Evolutionary conservation across 2,329 filamentous ascomycete genomes (phyloP).

Genomic region (Geoglossum cookeanum): DNA sequence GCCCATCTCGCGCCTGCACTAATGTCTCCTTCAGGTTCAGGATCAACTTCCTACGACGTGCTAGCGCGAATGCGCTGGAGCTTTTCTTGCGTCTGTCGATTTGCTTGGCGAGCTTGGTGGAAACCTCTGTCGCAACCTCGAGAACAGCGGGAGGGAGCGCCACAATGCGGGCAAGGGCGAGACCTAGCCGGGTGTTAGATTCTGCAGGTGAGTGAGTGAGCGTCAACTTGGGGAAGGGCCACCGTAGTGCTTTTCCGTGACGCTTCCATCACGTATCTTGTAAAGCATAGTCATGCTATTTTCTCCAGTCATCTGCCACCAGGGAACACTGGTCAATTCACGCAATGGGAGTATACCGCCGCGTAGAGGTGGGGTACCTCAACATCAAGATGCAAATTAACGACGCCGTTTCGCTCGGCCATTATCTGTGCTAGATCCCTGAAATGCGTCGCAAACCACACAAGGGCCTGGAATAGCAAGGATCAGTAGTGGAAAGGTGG

Average conservation of each 20-base stretch:
- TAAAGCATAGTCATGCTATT: constrained; percentile 74
- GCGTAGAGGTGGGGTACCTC: constrained; percentile 29
- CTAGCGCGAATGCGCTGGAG: constrained; percentile 37
- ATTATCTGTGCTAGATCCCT: constrained; percentile 61
- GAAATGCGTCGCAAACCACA: constrained; percentile 95
- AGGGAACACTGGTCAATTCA: background rate
- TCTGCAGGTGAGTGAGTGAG: background rate
- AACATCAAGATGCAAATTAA: constrained; percentile 65
- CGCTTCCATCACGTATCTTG: constrained; percentile 52
- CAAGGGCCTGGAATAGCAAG: constrained; percentile 32
- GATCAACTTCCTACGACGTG: constrained; percentile 52
- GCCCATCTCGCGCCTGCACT: constrained; percentile 43
- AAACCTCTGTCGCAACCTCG: constrained; percentile 46
- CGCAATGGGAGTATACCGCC: background rate
- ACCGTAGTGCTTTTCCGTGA: constrained; percentile 55
- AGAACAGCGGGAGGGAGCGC: constrained; percentile 52
- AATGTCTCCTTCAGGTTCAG: constrained; percentile 56
- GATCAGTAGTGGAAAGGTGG: constrained; percentile 1
- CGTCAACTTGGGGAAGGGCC: background rate
- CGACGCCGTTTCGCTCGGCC: constrained; percentile 53
- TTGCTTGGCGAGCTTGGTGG: constrained; percentile 38
- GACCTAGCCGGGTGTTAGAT: constrained; percentile 20
- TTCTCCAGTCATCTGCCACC: constrained; percentile 18
- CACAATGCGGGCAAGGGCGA: constrained; percentile 59
- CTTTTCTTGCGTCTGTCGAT: constrained; percentile 38